phyloP scores from a whole-genome alignment of 148 eudicot genomes.

The Spergularia bocconei region DNA sequence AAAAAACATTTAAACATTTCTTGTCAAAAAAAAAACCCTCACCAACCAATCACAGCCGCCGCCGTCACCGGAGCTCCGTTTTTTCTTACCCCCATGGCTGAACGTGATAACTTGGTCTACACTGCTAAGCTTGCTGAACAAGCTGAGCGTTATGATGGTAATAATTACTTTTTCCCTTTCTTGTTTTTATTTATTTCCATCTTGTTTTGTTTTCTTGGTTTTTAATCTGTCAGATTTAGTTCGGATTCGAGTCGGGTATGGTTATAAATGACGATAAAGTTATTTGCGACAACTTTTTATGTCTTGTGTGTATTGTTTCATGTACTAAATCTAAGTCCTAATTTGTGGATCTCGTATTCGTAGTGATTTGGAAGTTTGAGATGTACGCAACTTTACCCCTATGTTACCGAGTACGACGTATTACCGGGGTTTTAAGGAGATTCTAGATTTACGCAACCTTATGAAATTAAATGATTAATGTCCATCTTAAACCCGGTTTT shows the following conservation, averaged over 20 bases:
- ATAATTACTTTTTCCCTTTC: not conserved
- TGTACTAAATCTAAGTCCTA: too few relatives aligned
- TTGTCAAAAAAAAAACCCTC: not conserved
- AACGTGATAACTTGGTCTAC: conserved; percentile 16
- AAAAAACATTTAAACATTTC: not conserved
- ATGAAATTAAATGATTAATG: too few relatives aligned
- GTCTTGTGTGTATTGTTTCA: too few relatives aligned
- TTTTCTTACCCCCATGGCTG: not conserved
- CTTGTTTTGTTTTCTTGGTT: not conserved
- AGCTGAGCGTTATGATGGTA: conserved; percentile 21
- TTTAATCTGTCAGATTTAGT: not conserved
- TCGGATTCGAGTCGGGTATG: not conserved
- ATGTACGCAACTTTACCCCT: too few relatives aligned
- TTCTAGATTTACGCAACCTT: too few relatives aligned
- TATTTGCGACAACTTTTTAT: too few relatives aligned
- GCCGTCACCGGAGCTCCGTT: not conserved
- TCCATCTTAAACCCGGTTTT: too few relatives aligned
- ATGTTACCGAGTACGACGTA: too few relatives aligned
- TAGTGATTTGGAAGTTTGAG: too few relatives aligned
- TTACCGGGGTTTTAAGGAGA: too few relatives aligned
- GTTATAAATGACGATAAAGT: too few relatives aligned
- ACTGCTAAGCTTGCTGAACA: conserved; percentile 21
- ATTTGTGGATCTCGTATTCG: too few relatives aligned
- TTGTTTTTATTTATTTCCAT: not conserved
- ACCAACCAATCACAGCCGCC: conserved; percentile 12